Percentiles rank a stretch among this genome's conserved stretches.
Evolutionary conservation across 179 eudicot species (phyloP).

Genomic region (Camellia oleifera): DNA sequence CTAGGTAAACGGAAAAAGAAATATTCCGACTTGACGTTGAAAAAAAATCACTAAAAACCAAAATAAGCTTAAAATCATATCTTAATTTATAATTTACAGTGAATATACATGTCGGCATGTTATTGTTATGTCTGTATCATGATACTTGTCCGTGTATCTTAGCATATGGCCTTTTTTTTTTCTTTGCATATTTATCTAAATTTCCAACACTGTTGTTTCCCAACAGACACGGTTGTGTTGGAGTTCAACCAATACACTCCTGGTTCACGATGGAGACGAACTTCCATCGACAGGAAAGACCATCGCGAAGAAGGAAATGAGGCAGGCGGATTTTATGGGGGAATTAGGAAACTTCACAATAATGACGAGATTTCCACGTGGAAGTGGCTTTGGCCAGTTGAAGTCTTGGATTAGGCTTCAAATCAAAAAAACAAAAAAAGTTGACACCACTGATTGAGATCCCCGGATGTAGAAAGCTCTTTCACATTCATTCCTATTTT

Average conservation of each 20-base stretch:
- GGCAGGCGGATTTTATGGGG: slow-evolving; percentile 86
- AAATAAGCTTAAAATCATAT: no score
- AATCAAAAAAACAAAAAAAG: background rate
- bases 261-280: slow-evolving; percentile 78
- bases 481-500: background rate
- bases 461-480: background rate
- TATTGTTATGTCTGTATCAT: no score
- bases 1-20: no score
- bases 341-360: slow-evolving; percentile 60
- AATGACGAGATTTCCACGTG: slow-evolving; percentile 56
- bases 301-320: slow-evolving; percentile 86
- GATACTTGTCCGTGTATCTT: no score
- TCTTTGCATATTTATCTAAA: background rate
- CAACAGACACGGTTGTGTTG: slow-evolving; percentile 55
- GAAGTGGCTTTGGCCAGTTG: slow-evolving; percentile 74
- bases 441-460: background rate
- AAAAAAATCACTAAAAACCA: no score
- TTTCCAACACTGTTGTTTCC: background rate
- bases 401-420: slow-evolving; percentile 50
- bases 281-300: slow-evolving; percentile 51
- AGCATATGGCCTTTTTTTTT: no score
- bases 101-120: no score
- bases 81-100: no score
- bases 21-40: no score
- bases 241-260: slow-evolving; percentile 81